Conservation (phyloP, 2,329 filamentous ascomycete species). For the Parastagonospora avenae region DNA sequence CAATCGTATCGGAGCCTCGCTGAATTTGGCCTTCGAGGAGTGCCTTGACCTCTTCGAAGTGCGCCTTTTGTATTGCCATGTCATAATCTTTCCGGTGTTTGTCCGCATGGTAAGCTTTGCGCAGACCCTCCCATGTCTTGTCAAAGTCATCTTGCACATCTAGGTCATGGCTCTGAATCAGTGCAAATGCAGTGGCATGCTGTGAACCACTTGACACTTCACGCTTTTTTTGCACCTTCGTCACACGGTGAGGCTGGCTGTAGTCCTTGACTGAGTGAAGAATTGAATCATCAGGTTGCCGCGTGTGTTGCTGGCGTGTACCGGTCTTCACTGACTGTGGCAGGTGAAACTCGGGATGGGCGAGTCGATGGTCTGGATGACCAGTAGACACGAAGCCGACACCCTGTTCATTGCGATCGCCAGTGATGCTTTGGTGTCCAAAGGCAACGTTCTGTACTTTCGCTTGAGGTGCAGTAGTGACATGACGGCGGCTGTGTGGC, state of each 20-base stretch:
- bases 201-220: neutral
- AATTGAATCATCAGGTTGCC: neutral
- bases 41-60: constrained; percentile 10
- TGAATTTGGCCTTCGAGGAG: constrained; percentile 11
- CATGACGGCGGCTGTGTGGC: no score
- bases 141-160: constrained; percentile 6
- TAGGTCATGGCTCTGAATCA: neutral
- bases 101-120: constrained; percentile 14
- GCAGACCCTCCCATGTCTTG: constrained; percentile 8
- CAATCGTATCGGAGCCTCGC: constrained; percentile 10
- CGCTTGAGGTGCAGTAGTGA: no score
- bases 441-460: no score
- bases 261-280: neutral
- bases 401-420: no score
- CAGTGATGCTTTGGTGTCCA: no score
- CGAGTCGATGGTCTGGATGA: no score
- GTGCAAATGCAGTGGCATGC: neutral
- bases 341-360: no score
- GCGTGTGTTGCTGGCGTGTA: neutral
- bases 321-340: neutral
- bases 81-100: constrained; percentile 13
- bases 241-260: constrained; percentile 5
- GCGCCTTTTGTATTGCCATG: neutral
- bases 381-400: no score
- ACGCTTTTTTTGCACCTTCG: constrained; percentile 13